Evolutionary conservation across 208 protist genomes (phyloP).

Genomic region (Blastocrithidia nonstop): DNA sequence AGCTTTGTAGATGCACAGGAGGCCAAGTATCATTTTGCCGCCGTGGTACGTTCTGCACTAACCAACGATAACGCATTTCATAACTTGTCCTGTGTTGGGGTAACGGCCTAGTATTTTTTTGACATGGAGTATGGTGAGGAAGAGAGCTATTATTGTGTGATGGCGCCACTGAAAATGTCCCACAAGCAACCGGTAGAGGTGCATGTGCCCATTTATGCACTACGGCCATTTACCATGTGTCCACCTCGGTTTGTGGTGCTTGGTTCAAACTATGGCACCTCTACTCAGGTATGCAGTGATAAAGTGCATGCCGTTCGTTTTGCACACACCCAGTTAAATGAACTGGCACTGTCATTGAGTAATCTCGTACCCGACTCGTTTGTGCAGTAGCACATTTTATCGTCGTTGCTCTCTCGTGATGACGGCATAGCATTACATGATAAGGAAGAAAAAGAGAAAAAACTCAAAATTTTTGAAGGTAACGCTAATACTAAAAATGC

Average conservation of each 20-base stretch:
- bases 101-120: conserved; percentile 76
- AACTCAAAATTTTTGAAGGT: neutral
- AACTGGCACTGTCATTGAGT: conserved; percentile 41
- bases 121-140: conserved; percentile 47
- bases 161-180: conserved; percentile 51
- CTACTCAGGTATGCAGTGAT: conserved; percentile 15
- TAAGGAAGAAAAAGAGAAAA: conserved; percentile 5
- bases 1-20: conserved; percentile 67
- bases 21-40: conserved; percentile 68
- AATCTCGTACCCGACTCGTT: conserved; percentile 29
- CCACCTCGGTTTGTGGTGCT: conserved; percentile 67
- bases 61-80: conserved; percentile 68
- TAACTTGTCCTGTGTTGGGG: conserved; percentile 58
- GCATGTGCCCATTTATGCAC: conserved; percentile 49
- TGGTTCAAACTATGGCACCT: conserved; percentile 59
- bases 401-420: conserved; percentile 27
- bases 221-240: conserved; percentile 62
- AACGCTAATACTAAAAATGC: too few species aligned
- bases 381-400: conserved; percentile 35
- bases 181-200: conserved; percentile 31
- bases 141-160: conserved; percentile 83
- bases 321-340: conserved; percentile 60
- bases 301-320: conserved; percentile 54
- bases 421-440: conserved; percentile 38
- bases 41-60: conserved; percentile 61